A percentile compares a stretch with the other conserved stretches of the same genome.
Evolutionary conservation across 257 asterid species (phyloP).

Genomic region (Linderniella brevidens): DNA sequence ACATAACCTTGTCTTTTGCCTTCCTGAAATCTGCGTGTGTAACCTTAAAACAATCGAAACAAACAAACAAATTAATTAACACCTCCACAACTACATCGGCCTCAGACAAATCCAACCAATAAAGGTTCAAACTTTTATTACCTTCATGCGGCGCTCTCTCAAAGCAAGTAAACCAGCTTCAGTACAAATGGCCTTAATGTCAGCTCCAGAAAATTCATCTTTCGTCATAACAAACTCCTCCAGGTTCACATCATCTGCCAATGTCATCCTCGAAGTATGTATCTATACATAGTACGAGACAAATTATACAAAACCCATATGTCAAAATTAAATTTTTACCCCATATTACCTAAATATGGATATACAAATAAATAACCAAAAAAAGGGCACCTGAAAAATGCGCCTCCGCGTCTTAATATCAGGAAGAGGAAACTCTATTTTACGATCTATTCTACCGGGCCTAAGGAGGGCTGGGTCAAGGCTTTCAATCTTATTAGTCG

Average conservation of each 20-base stretch:
- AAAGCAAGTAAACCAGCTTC: constrained; percentile 48
- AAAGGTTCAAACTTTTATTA: constrained; percentile 8
- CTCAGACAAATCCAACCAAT: too few species aligned
- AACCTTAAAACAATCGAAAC: too few species aligned
- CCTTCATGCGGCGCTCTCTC: constrained; percentile 53
- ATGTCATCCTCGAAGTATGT: constrained; percentile 42
- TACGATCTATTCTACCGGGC: constrained; percentile 41
- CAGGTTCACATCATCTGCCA: constrained; percentile 39
- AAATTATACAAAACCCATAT: neutral
- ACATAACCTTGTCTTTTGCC: constrained; percentile 47
- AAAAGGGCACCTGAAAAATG: constrained; percentile 38
- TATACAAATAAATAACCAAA: constrained; percentile 6
- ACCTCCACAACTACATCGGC: constrained; percentile 13
- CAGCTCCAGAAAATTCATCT: constrained; percentile 31
- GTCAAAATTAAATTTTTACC: too few species aligned
- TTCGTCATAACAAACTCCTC: constrained; percentile 52
- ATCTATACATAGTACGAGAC: constrained; percentile 21
- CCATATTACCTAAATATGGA: too few species aligned
- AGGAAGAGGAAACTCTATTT: constrained; percentile 41
- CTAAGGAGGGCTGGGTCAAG: constrained; percentile 45
- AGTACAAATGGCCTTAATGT: constrained; percentile 17
- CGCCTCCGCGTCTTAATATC: constrained; percentile 43
- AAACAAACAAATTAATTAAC: too few species aligned
- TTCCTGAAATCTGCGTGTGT: constrained; percentile 34
- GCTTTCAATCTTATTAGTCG: constrained; percentile 12